Conservation (phyloP, 1,139 yeast species). For the Yamadazyma friedrichii region DNA sequence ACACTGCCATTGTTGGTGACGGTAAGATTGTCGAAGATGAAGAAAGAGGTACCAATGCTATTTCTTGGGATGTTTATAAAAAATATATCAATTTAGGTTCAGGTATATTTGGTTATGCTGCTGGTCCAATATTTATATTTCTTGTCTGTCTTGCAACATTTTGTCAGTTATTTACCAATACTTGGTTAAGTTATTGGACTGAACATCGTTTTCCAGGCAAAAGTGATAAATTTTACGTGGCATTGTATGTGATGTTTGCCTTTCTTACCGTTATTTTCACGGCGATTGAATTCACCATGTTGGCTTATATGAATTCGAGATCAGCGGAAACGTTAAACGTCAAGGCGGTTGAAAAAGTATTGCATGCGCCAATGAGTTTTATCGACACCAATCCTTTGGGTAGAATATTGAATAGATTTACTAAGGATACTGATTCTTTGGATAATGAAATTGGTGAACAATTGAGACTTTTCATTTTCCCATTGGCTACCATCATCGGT, state of each 20-base stretch:
- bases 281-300: constrained; percentile 49
- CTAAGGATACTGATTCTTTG: constrained; percentile 47
- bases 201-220: constrained; percentile 25
- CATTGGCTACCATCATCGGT: constrained; percentile 41
- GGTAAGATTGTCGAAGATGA: constrained; percentile 37
- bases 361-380: constrained; percentile 47
- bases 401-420: constrained; percentile 54
- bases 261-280: constrained; percentile 47
- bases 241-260: constrained; percentile 33
- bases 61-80: constrained; percentile 35
- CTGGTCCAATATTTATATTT: constrained; percentile 32
- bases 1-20: constrained; percentile 11
- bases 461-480: constrained; percentile 39
- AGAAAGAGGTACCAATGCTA: constrained; percentile 41
- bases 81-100: constrained; percentile 36
- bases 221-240: constrained; percentile 29
- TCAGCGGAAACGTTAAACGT: constrained; percentile 39
- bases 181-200: constrained; percentile 42
- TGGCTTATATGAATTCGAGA: constrained; percentile 53
- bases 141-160: constrained; percentile 41
- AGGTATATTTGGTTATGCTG: constrained; percentile 36
- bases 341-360: constrained; percentile 33
- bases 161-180: constrained; percentile 36
- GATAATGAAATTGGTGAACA: constrained; percentile 50
- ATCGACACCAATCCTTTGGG: constrained; percentile 49